Percentiles rank a stretch among this genome's conserved stretches.
These are phyloP conservation scores for Ascochyta pisi DNA, from an alignment of 2,329 filamentous ascomycete genomes.

Conservation along the genomic window DNA sequence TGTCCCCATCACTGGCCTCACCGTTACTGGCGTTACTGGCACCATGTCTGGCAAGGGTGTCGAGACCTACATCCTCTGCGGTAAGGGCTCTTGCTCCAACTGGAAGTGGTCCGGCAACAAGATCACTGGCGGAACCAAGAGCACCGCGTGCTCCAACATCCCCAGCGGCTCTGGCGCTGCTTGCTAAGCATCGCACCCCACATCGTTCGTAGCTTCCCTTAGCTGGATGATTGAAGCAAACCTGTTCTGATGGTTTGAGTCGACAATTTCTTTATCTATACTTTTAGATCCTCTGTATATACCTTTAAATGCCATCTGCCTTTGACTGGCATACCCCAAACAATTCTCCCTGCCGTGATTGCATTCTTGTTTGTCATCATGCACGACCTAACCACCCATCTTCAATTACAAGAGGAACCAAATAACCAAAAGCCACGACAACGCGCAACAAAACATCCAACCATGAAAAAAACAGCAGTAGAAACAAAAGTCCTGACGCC, in stretches of 20 bases:
- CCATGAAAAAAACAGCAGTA: no score
- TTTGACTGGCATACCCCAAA: background rate
- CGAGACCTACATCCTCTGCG: slow-evolving; percentile 63
- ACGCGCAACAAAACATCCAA: no score
- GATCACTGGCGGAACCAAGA: slow-evolving; percentile 49
- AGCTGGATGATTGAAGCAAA: slow-evolving; percentile 5
- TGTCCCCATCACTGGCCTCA: slow-evolving; percentile 56
- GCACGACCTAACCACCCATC: background rate
- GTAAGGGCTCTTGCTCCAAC: slow-evolving; percentile 58
- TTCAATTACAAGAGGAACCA: background rate
- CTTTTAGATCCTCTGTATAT: slow-evolving; percentile 8
- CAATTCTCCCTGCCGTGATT: background rate
- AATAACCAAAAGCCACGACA: no score
- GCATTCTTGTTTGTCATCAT: background rate
- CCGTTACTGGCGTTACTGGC: slow-evolving; percentile 53
- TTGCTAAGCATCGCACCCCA: slow-evolving; percentile 31
- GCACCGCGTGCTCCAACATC: slow-evolving; percentile 42
- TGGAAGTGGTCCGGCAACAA: slow-evolving; percentile 62
- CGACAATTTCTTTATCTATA: slow-evolving; percentile 3
- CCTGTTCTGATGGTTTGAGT: slow-evolving; percentile 9
- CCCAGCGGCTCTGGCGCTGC: slow-evolving; percentile 43
- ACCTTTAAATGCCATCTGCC: slow-evolving; percentile 7
- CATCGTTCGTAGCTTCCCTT: background rate
- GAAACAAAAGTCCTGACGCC: no score
- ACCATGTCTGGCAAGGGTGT: slow-evolving; percentile 40